These are phyloP conservation scores for Prillingera fragicola DNA, from an alignment of 1,284 basidiomycete genomes.

Conservation along the genomic window DNA sequence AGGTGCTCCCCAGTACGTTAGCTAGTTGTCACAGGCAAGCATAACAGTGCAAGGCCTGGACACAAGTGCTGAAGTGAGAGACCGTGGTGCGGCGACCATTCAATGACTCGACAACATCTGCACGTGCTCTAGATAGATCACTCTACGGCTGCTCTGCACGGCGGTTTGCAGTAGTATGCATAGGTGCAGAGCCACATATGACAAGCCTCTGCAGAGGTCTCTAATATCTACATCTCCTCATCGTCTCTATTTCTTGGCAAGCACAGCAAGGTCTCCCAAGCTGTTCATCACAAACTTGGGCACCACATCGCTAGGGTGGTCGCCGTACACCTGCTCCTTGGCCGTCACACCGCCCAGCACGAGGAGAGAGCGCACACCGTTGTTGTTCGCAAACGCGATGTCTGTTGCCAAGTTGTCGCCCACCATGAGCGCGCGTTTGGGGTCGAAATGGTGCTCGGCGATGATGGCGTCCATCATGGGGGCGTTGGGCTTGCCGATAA, in stretches of 20 bases:
- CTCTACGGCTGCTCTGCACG: too few relatives aligned
- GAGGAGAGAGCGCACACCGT: constrained; percentile 77
- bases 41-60: too few relatives aligned
- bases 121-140: too few relatives aligned
- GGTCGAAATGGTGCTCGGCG: constrained; percentile 88
- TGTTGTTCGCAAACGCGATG: constrained; percentile 72
- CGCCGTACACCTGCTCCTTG: constrained; percentile 65
- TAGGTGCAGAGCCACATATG: too few relatives aligned
- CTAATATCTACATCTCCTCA: too few relatives aligned
- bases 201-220: too few relatives aligned
- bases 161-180: too few relatives aligned
- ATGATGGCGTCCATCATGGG: constrained; percentile 94
- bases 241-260: constrained; percentile 27
- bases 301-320: constrained; percentile 61
- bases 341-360: constrained; percentile 87
- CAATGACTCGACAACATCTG: too few relatives aligned
- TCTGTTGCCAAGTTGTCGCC: constrained; percentile 94
- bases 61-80: too few relatives aligned
- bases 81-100: too few relatives aligned
- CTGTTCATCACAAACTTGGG: constrained; percentile 77
- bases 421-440: constrained; percentile 81
- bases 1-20: too few relatives aligned
- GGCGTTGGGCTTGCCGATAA: constrained; percentile 85
- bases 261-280: constrained; percentile 62
- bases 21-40: too few relatives aligned